Conservation (phyloP, 2,329 filamentous ascomycete species). For the Colletotrichum gigasporum region DNA sequence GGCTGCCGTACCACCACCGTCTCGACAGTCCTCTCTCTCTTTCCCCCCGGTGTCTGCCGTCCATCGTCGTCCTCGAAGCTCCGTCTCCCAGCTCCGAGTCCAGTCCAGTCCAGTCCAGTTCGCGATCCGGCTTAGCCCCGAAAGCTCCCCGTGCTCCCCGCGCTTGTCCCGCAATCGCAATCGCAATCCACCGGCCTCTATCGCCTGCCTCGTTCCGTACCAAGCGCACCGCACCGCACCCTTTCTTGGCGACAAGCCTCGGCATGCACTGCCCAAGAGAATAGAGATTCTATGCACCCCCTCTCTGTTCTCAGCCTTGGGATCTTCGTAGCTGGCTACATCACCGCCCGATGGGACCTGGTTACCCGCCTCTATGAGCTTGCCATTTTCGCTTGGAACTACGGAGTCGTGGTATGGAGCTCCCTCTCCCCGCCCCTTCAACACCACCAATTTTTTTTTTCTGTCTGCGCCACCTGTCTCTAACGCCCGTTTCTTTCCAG, state of each 20-base stretch:
- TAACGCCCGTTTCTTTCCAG: slow-evolving; percentile 52
- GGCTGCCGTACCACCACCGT: not conserved
- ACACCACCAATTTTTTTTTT: not conserved
- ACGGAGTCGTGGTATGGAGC: slow-evolving; percentile 88
- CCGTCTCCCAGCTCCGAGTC: not conserved
- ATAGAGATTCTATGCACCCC: slow-evolving; percentile 85
- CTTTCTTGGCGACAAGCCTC: slow-evolving; percentile 34
- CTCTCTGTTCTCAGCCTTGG: slow-evolving; percentile 95
- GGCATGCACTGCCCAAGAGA: slow-evolving; percentile 55
- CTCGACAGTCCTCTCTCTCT: not conserved
- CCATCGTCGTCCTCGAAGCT: not conserved
- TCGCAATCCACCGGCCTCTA: not conserved
- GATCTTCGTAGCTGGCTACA: slow-evolving; percentile 99
- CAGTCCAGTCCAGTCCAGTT: slow-evolving; percentile 2
- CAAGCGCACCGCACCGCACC: slow-evolving; percentile 12
- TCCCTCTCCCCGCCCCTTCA: not conserved
- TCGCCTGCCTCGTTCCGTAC: not conserved
- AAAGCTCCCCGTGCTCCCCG: slow-evolving; percentile 11
- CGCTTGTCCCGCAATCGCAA: slow-evolving; percentile 20
- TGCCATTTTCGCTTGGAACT: slow-evolving; percentile 96
- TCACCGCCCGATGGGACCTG: slow-evolving; percentile 98
- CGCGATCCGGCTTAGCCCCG: not conserved
- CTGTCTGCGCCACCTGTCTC: slow-evolving; percentile 22
- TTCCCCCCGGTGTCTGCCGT: not conserved
- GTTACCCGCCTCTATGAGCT: slow-evolving; percentile 97